A percentile compares a stretch with the other conserved stretches of the same genome.
phyloP scores from a whole-genome alignment of 1,139 yeast genomes.

The Sugiyamaella grinbergsii region DNA sequence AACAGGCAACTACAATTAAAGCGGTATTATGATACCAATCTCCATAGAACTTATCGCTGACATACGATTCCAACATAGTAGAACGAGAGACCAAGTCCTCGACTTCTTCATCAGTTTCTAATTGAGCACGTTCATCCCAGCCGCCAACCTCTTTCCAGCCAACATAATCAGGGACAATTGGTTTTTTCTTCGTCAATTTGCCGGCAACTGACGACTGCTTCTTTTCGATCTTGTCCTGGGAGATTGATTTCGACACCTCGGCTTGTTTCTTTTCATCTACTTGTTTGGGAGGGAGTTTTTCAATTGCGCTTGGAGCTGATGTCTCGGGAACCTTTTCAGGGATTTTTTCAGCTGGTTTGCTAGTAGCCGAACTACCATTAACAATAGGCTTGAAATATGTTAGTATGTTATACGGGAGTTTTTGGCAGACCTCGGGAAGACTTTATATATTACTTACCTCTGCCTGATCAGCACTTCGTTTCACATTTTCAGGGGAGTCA shows the following conservation, averaged over 20 bases:
- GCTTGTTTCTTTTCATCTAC: not conserved
- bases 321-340: not conserved
- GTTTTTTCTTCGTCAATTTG: slow-evolving; percentile 21
- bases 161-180: slow-evolving; percentile 40
- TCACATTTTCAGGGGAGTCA: not conserved
- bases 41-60: slow-evolving; percentile 77
- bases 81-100: slow-evolving; percentile 66
- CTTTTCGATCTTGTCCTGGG: slow-evolving; percentile 19
- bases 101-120: slow-evolving; percentile 61
- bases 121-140: slow-evolving; percentile 68
- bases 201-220: slow-evolving; percentile 17
- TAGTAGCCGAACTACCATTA: not conserved
- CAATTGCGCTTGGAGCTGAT: not conserved
- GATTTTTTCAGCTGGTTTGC: not conserved
- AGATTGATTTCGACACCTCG: slow-evolving; percentile 14
- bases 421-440: no score
- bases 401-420: not conserved
- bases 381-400: not conserved
- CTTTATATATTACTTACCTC: no score
- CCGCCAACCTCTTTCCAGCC: slow-evolving; percentile 97
- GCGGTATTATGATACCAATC: slow-evolving; percentile 95
- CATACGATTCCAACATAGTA: slow-evolving; percentile 67
- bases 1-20: slow-evolving; percentile 61
- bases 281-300: not conserved
- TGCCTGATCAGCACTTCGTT: slow-evolving; percentile 4